Evolutionary conservation across 768 basidiomycete genomes (phyloP).

Genomic region (Lentinula sp.): DNA sequence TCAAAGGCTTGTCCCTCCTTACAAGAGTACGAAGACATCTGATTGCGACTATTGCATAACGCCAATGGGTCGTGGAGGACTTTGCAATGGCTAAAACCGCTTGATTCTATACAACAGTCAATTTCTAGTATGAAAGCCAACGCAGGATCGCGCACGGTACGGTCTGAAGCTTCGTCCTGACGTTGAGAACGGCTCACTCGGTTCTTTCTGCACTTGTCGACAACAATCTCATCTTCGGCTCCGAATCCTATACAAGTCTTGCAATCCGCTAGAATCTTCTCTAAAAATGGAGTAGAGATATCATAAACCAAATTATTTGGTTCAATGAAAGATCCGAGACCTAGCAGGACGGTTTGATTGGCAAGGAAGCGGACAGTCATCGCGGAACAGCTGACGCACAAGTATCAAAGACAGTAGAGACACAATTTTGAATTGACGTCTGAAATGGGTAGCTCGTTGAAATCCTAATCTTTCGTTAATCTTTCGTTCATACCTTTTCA

Average conservation of each 20-base stretch:
- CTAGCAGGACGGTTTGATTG: conserved; percentile 24
- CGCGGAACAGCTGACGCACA: conserved; percentile 31
- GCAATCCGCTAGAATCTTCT: conserved; percentile 28
- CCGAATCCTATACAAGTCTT: conserved; percentile 26
- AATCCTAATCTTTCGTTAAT: not conserved
- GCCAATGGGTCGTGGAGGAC: conserved; percentile 68
- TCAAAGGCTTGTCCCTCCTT: conserved; percentile 53
- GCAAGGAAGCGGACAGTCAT: not conserved
- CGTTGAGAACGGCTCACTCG: conserved; percentile 36
- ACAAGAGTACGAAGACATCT: conserved; percentile 64
- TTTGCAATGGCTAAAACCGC: conserved; percentile 52
- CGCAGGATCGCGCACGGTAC: conserved; percentile 33
- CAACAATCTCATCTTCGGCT: conserved; percentile 29
- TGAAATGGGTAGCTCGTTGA: conserved; percentile 16
- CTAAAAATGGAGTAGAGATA: conserved; percentile 37
- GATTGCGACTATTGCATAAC: conserved; percentile 66
- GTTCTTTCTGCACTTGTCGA: conserved; percentile 33
- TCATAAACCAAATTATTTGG: conserved; percentile 52
- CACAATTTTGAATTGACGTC: conserved; percentile 74
- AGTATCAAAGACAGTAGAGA: conserved; percentile 58
- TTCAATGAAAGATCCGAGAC: conserved; percentile 54
- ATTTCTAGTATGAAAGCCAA: not conserved
- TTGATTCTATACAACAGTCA: conserved; percentile 23
- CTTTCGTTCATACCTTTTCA: conserved; percentile 52
- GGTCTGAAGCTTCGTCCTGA: conserved; percentile 33